These are phyloP conservation scores for Funneliformis caledonium DNA, from an alignment of 371 early-diverging fungal species.

Conservation along the genomic window DNA sequence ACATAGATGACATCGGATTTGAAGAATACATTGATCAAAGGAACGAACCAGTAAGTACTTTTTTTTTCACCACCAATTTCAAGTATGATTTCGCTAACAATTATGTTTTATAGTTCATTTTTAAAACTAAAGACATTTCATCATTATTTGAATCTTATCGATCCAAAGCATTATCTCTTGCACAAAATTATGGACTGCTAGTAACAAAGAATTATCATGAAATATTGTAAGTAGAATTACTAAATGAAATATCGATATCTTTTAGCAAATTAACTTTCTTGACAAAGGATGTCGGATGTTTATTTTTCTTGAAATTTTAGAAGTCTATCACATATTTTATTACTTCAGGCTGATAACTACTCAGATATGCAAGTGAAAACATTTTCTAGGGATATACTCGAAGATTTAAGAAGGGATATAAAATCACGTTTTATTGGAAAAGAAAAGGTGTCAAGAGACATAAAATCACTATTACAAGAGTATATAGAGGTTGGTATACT, in stretches of 20 bases:
- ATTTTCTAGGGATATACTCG: constrained; percentile 23
- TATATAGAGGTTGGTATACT: constrained; percentile 10
- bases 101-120: constrained; percentile 34
- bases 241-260: not conserved
- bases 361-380: constrained; percentile 23
- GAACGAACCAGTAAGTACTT: too few relatives aligned
- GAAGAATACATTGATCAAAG: too few relatives aligned
- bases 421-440: constrained; percentile 21
- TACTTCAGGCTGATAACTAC: constrained; percentile 19
- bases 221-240: constrained; percentile 16
- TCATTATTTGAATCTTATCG: constrained; percentile 26
- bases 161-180: constrained; percentile 1
- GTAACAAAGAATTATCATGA: constrained; percentile 15
- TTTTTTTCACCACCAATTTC: too few relatives aligned
- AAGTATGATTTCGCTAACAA: too few relatives aligned
- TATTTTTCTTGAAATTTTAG: not conserved
- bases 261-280: not conserved
- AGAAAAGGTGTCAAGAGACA: constrained; percentile 14
- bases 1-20: too few relatives aligned
- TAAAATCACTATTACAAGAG: constrained; percentile 27
- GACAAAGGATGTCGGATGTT: too few relatives aligned
- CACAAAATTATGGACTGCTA: constrained; percentile 7
- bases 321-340: constrained; percentile 22
- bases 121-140: constrained; percentile 12
- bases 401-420: constrained; percentile 26